phyloP scores from a whole-genome alignment of 768 basidiomycete genomes.

The Tremella fuciformis region DNA sequence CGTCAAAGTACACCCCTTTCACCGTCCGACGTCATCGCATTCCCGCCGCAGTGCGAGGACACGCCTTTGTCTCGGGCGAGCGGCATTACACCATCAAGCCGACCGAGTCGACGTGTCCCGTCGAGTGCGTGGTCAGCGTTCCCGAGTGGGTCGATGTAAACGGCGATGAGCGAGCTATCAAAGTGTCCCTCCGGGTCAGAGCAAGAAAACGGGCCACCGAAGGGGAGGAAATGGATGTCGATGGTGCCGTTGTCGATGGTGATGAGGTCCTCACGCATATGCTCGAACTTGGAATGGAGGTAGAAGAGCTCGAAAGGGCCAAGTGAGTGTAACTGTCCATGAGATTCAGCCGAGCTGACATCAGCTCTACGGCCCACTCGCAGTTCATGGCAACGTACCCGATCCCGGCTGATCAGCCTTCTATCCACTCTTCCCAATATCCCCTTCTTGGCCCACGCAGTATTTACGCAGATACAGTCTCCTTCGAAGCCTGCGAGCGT shows the following conservation, averaged over 20 bases:
- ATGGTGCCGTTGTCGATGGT: not conserved
- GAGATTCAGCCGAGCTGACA: constrained; percentile 4
- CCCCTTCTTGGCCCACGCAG: constrained; percentile 30
- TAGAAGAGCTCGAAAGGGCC: constrained; percentile 46
- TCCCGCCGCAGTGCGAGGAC: constrained; percentile 10
- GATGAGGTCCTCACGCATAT: constrained; percentile 30
- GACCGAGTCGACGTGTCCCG: constrained; percentile 31
- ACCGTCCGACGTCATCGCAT: constrained; percentile 15
- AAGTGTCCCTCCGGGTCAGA: constrained; percentile 36
- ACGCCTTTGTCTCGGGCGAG: constrained; percentile 8
- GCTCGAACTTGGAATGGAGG: constrained; percentile 49
- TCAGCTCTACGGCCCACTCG: constrained; percentile 34
- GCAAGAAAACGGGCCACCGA: constrained; percentile 14
- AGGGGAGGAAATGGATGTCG: not conserved
- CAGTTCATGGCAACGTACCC: constrained; percentile 36
- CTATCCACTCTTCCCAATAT: constrained; percentile 20
- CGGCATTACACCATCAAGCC: constrained; percentile 35
- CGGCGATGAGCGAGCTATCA: constrained; percentile 30
- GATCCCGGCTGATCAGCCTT: constrained; percentile 42
- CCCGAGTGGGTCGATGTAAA: constrained; percentile 49
- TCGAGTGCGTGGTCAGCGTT: constrained; percentile 47
- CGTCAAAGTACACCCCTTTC: constrained; percentile 10
- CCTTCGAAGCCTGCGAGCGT: constrained; percentile 16
- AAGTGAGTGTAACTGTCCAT: constrained; percentile 22
- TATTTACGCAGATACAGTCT: constrained; percentile 21